Evolutionary conservation across 2,329 filamentous ascomycete species (phyloP).

Genomic region (Colletotrichum theobromicola): DNA sequence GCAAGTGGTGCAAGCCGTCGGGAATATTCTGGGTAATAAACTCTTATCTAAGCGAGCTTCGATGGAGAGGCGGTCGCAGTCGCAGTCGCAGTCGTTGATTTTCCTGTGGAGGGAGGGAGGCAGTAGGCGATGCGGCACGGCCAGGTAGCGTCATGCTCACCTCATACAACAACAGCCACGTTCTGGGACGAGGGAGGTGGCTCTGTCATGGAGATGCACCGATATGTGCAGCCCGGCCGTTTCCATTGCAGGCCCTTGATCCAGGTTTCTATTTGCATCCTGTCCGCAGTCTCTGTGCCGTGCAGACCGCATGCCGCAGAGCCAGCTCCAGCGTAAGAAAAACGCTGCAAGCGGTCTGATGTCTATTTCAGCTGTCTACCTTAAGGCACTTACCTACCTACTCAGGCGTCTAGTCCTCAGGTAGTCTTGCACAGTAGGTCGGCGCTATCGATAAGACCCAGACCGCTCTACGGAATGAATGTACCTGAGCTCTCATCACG

Average conservation of each 20-base stretch:
- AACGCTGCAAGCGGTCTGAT: background rate
- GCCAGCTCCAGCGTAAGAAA: background rate
- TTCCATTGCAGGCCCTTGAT: background rate
- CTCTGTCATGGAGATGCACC: background rate
- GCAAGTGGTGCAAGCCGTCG: background rate
- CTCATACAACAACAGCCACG: background rate
- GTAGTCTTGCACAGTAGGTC: background rate
- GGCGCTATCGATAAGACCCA: slow-evolving; percentile 7
- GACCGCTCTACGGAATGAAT: background rate
- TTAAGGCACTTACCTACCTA: background rate
- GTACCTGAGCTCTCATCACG: background rate
- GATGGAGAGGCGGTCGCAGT: too few species aligned
- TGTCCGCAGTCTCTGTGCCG: background rate
- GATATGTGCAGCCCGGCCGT: background rate
- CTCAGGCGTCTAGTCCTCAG: background rate
- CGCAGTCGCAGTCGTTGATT: too few species aligned
- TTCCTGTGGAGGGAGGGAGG: background rate
- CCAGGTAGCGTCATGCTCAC: background rate
- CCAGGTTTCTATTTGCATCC: background rate
- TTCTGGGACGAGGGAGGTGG: background rate
- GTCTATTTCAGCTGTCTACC: background rate
- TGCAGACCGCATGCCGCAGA: background rate
- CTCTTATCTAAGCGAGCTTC: background rate
- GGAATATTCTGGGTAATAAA: background rate
- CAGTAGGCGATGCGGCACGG: background rate